phyloP scores from a whole-genome alignment of 306 rosid species.

The Malus domestica region ASM211411v1 NC_041791.1:37241001-37241500 shows the following conservation, averaged over 20 bases:
- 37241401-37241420: constrained; percentile 92
- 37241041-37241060: constrained; percentile 95
- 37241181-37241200: constrained; percentile 42
- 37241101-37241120: background rate
- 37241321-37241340: constrained; percentile 90
- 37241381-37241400: constrained; percentile 97
- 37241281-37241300: constrained; percentile 97
- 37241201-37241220: constrained; percentile 96
- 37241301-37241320: constrained; percentile 98
- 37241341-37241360: constrained; percentile 87
- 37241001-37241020: constrained; percentile 91
- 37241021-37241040: constrained; percentile 94
- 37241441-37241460: constrained; percentile 96
- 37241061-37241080: constrained; percentile 48
- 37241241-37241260: constrained; percentile 99
- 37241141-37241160: background rate
- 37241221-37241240: constrained; percentile 89
- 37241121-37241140: constrained; percentile 5
- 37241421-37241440: constrained; percentile 89
- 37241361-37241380: constrained; percentile 90
- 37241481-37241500: constrained; percentile 80
- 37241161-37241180: constrained; percentile 12
- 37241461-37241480: constrained; percentile 57
- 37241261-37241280: constrained; percentile 98
- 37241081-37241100: constrained; percentile 23